These are phyloP conservation scores for Lablab purpureus DNA, from an alignment of 306 rosid species.

Conservation along the genomic window DNA sequence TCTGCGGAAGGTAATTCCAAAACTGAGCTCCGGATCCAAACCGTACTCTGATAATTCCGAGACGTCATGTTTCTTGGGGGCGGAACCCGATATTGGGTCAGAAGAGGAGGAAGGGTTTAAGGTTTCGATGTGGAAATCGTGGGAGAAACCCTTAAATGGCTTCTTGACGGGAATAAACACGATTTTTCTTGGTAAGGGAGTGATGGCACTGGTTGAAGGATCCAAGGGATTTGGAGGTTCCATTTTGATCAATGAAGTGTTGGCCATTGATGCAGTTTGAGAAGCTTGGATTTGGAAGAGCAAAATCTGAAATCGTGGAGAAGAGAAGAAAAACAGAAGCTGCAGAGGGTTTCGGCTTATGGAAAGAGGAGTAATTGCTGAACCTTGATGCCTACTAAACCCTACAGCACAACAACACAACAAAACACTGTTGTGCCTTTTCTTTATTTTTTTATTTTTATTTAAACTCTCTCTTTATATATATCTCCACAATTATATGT, in stretches of 20 bases:
- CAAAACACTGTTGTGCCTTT: background rate
- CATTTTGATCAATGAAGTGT: conserved; percentile 29
- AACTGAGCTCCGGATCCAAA: conserved; percentile 91
- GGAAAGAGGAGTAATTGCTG: conserved; percentile 40
- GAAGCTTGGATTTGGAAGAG: background rate
- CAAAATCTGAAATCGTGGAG: background rate
- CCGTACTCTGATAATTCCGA: conserved; percentile 71
- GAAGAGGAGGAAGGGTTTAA: conserved; percentile 70
- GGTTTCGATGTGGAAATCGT: conserved; percentile 78
- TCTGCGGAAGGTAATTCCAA: conserved; percentile 77
- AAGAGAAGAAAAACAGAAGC: conserved; percentile 34
- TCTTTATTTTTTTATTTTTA: background rate
- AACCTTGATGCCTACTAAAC: conserved; percentile 60
- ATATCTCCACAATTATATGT: background rate
- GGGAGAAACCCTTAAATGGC: conserved; percentile 63
- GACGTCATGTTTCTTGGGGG: conserved; percentile 61
- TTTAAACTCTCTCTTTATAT: background rate
- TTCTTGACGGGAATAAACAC: conserved; percentile 63
- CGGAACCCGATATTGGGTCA: conserved; percentile 36
- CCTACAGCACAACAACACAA: conserved; percentile 55
- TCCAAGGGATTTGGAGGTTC: conserved; percentile 38
- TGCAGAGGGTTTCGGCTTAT: conserved; percentile 56
- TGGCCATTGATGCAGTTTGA: conserved; percentile 46
- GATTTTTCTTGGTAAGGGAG: conserved; percentile 54
- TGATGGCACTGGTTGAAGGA: background rate